Evolutionary conservation across 2,329 filamentous ascomycete species (phyloP).

Genomic region (Trichoderma sp.): DNA sequence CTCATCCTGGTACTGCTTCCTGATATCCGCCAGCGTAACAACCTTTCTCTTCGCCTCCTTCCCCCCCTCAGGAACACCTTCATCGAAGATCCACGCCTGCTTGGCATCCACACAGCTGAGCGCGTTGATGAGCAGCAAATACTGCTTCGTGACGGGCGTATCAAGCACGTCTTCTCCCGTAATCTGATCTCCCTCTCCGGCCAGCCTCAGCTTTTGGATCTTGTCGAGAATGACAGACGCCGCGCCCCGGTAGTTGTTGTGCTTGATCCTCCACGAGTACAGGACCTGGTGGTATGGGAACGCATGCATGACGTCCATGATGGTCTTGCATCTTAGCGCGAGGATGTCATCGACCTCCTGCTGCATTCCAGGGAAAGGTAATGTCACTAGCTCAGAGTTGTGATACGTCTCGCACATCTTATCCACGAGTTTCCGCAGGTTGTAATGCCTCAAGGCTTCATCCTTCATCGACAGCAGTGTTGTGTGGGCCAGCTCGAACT

Average conservation of each 20-base stretch:
- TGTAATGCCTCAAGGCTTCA: conserved; percentile 66
- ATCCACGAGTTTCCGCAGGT: conserved; percentile 67
- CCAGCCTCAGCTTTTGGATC: conserved; percentile 59
- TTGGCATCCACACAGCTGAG: conserved; percentile 78
- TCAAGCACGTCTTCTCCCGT: conserved; percentile 56
- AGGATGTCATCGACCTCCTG: conserved; percentile 78
- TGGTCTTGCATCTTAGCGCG: conserved; percentile 65
- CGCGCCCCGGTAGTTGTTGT: conserved; percentile 80
- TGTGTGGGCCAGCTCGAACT: conserved; percentile 80
- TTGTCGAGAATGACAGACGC: conserved; percentile 62
- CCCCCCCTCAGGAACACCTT: conserved; percentile 27
- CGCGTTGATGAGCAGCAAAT: conserved; percentile 89
- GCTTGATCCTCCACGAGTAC: conserved; percentile 84
- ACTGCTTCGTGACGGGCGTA: conserved; percentile 68
- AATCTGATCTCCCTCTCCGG: conserved; percentile 59
- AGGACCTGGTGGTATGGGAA: conserved; percentile 89
- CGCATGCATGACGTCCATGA: conserved; percentile 61
- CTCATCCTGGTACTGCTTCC: conserved; percentile 86
- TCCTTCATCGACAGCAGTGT: conserved; percentile 73
- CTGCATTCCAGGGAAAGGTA: conserved; percentile 77
- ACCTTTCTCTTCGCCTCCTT: conserved; percentile 63
- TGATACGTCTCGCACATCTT: conserved; percentile 67
- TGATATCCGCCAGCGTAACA: conserved; percentile 79
- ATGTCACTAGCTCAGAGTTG: conserved; percentile 64
- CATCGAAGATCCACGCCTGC: conserved; percentile 73